Conservation (phyloP, 163 green algal genomes). For the Scenedesmus sp. region DNA sequence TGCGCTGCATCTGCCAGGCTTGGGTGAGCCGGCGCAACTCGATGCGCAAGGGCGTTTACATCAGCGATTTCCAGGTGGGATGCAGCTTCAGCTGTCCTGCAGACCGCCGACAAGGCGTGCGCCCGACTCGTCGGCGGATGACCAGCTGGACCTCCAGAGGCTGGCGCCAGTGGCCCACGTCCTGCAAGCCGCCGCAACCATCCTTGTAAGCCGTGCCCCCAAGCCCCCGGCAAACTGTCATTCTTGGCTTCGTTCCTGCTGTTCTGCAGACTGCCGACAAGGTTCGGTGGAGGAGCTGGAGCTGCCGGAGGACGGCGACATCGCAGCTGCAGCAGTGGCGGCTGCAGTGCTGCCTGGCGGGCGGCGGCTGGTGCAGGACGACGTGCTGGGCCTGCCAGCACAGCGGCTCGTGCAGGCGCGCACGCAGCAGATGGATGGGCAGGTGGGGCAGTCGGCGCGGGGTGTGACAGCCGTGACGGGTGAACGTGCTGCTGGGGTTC, state of each 20-base stretch:
- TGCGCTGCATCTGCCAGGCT: constrained; percentile 2
- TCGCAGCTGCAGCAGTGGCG: constrained; percentile 26
- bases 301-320: background rate
- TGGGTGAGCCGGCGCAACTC: constrained; percentile 53
- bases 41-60: constrained; percentile 51
- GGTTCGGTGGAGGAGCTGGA: constrained; percentile 55
- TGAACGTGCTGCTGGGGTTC: no score
- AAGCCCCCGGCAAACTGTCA: no score
- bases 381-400: constrained; percentile 60
- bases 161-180: no score
- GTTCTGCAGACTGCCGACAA: constrained; percentile 56
- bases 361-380: constrained; percentile 50
- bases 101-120: constrained; percentile 55
- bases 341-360: constrained; percentile 26
- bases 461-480: background rate
- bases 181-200: background rate
- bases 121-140: no score
- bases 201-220: background rate
- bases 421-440: constrained; percentile 48
- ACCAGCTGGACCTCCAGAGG: no score
- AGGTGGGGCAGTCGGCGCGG: constrained; percentile 46
- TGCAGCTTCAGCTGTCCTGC: background rate
- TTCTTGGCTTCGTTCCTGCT: no score
- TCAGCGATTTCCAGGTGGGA: constrained; percentile 53
- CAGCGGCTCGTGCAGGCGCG: constrained; percentile 52